These are phyloP conservation scores for Eucalyptus pumila DNA, from an alignment of 345 rosid species.

Conservation along the genomic window DNA sequence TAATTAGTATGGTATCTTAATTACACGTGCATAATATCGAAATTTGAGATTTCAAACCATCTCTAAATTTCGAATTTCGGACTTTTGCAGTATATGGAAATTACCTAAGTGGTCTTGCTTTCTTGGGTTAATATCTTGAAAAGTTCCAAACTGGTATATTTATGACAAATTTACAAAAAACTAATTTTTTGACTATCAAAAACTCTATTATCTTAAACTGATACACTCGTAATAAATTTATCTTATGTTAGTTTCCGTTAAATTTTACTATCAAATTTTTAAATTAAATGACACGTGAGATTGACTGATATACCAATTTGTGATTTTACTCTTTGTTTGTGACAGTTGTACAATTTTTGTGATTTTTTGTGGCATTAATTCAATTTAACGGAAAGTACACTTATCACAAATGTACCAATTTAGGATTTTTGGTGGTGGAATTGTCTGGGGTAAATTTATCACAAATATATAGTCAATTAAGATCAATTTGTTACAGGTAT, in stretches of 20 bases:
- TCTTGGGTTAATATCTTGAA: accelerated
- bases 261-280: accelerated
- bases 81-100: neutral
- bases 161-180: accelerated
- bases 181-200: too few relatives aligned
- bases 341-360: accelerated
- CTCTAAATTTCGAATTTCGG: neutral
- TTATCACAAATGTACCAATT: accelerated
- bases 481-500: accelerated
- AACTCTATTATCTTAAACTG: accelerated
- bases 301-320: accelerated
- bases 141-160: accelerated
- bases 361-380: too few relatives aligned
- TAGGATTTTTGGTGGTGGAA: accelerated
- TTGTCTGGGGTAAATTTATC: accelerated
- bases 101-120: neutral
- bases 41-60: neutral
- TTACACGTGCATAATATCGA: neutral
- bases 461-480: accelerated
- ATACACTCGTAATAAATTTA: accelerated
- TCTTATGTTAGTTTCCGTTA: accelerated
- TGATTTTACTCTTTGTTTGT: accelerated
- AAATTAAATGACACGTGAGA: too few relatives aligned
- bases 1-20: neutral
- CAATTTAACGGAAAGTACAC: accelerated